Evolutionary conservation across 2,329 filamentous ascomycete genomes (phyloP), one percentile per base, ranked within the genome.

Genomic region (Epichloe coenophiala): DNA sequence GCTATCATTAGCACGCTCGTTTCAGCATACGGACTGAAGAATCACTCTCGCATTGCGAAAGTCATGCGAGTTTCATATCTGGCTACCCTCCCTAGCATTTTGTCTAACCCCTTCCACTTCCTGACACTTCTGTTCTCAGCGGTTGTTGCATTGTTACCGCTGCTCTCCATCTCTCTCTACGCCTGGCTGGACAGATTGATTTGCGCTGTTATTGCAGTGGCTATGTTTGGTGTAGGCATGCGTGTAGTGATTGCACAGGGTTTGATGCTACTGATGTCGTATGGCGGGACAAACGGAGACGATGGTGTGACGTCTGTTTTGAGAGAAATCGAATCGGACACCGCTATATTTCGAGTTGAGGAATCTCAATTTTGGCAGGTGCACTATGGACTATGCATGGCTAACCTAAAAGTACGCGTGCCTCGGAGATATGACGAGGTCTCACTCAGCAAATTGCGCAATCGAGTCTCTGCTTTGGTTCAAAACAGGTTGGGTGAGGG

Each of bases 281-380:
- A 94, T 47, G 64, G 65, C 27, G 68, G 65, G 9, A 62, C 55
- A 35, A 61, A 60, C 45, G 65, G 65, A 36, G 66, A 68, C 46
- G 64, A 62, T 39, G 70, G 79, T 4, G 81, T 93, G 2, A 75
- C 80, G 3, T 81, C 84, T 21, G 83, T 95, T n/a, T 74, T 96
- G 59, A 78, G 80, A 51, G 88, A 95, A 64, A 90, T 98, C 48
- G 84, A 89, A 64, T 77, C 81, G 1, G 89, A 96, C 59, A 81
- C 86, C 2, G 76, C 78, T 50, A 81, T 97, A 27, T 77, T 78
- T 43, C 77, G 77, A 1, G 81, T 98, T 45, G 88, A 96, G 21
- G 52, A 96, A 61, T 91, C 90, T 2, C 83, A 89, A 63, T 95
- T 98, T 67, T 98, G 93, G 93, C 93, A 98, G 71, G 93, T 96